Percentiles rank a stretch among this genome's conserved stretches.
These are phyloP conservation scores for Moesziomyces globuligerus DNA, from an alignment of 1,284 basidiomycete genomes.

Conservation along the genomic window DNA sequence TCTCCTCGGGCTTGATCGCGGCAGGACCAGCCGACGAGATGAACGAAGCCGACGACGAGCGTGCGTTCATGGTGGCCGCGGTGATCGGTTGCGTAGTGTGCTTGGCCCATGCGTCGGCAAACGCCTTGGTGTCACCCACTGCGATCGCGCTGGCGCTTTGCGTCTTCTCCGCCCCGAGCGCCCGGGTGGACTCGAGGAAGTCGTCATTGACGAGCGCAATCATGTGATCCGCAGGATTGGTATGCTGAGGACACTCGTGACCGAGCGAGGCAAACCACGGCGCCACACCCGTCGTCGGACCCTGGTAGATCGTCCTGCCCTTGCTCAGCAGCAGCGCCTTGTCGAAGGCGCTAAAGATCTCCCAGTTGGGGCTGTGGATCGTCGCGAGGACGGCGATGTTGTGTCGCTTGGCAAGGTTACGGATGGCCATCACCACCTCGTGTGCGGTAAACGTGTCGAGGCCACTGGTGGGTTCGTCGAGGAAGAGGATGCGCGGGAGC, in stretches of 20 bases:
- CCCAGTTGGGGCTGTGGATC: slow-evolving; percentile 68
- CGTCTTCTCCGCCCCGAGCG: neutral
- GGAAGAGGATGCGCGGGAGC: slow-evolving; percentile 67
- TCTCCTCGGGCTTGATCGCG: neutral
- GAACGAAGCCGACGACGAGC: neutral
- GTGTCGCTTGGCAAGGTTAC: slow-evolving; percentile 47
- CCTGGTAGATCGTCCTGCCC: slow-evolving; percentile 59
- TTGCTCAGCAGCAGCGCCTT: slow-evolving; percentile 59
- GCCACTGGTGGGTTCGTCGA: slow-evolving; percentile 69
- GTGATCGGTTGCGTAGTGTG: neutral
- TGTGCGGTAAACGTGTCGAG: slow-evolving; percentile 56
- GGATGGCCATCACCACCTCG: slow-evolving; percentile 65
- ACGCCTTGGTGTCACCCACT: slow-evolving; percentile 20
- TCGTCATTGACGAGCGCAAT: slow-evolving; percentile 64
- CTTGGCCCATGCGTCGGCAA: slow-evolving; percentile 18
- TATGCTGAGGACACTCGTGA: slow-evolving; percentile 35
- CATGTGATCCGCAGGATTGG: slow-evolving; percentile 65
- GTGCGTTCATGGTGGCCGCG: neutral
- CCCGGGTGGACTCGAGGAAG: slow-evolving; percentile 23
- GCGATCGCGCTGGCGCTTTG: neutral
- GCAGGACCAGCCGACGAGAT: neutral
- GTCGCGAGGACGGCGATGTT: slow-evolving; percentile 65
- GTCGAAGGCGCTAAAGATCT: slow-evolving; percentile 63
- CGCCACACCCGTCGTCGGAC: slow-evolving; percentile 29
- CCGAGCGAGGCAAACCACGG: slow-evolving; percentile 56